Conservation (phyloP, 83 land plant species). For the Picea abies region DNA sequence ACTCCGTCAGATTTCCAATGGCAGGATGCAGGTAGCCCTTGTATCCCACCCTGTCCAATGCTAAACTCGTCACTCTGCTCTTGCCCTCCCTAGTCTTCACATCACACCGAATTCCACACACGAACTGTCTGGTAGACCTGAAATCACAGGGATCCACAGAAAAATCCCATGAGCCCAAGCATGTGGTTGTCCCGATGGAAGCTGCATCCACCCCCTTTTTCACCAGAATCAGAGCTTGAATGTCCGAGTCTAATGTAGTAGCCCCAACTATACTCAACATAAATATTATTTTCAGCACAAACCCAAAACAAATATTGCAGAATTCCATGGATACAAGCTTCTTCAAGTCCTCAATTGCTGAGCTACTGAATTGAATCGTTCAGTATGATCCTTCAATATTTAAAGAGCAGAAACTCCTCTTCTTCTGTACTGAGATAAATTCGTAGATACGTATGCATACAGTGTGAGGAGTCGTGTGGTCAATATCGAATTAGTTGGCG, state of each 20-base stretch:
- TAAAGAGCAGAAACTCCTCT: too few relatives aligned
- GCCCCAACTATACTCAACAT: not conserved
- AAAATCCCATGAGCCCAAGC: slow-evolving; percentile 34
- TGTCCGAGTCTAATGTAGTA: not conserved
- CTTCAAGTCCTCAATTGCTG: too few relatives aligned
- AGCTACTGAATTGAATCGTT: too few relatives aligned
- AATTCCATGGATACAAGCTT: too few relatives aligned
- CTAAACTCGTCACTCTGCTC: slow-evolving; percentile 21
- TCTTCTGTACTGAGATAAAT: too few relatives aligned
- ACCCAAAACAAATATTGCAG: too few relatives aligned
- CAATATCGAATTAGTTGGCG: too few relatives aligned
- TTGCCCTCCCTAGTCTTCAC: not conserved
- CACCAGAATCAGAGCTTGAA: slow-evolving; percentile 17
- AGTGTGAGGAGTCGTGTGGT: too few relatives aligned
- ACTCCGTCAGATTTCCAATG: slow-evolving; percentile 21
- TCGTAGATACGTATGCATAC: too few relatives aligned
- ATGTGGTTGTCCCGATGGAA: slow-evolving; percentile 10
- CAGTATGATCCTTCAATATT: too few relatives aligned
- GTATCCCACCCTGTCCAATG: slow-evolving; percentile 24
- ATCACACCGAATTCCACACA: slow-evolving; percentile 27
- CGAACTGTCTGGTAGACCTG: slow-evolving; percentile 17
- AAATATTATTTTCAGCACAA: too few relatives aligned
- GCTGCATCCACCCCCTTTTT: slow-evolving; percentile 17
- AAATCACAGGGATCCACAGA: slow-evolving; percentile 30
- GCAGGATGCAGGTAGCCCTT: slow-evolving; percentile 17